These are phyloP conservation scores for Phlyctochytrium planicorne DNA, from an alignment of 192 early-diverging fungal species.

Conservation along the genomic window DNA sequence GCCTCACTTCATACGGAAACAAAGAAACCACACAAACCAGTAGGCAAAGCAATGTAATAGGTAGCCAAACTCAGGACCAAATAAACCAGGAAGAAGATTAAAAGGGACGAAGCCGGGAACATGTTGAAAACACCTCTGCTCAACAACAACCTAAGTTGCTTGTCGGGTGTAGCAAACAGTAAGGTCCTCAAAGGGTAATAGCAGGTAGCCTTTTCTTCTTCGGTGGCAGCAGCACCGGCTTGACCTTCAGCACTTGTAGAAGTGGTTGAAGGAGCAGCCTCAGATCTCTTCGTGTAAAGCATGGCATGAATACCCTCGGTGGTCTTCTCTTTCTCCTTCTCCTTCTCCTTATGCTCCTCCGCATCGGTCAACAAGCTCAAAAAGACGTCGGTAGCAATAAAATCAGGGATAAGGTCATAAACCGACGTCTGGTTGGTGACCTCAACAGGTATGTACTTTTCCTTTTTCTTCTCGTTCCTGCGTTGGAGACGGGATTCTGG, in stretches of 20 bases:
- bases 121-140: constrained; percentile 30
- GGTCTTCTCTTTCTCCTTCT: background rate
- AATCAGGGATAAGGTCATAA: background rate
- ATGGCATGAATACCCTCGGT: no score
- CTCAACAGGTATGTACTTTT: background rate
- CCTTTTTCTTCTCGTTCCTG: no score
- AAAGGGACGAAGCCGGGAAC: constrained; percentile 20
- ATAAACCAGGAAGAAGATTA: constrained; percentile 34
- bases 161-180: constrained; percentile 33
- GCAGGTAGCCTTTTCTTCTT: constrained; percentile 18
- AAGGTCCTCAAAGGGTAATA: constrained; percentile 35
- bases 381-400: no score
- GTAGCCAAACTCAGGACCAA: constrained; percentile 26
- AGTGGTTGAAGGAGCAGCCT: no score
- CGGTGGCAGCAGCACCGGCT: background rate
- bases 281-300: no score
- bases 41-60: constrained; percentile 43
- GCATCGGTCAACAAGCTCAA: background rate
- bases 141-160: constrained; percentile 37
- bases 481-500: no score
- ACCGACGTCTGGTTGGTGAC: background rate
- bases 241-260: no score
- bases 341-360: background rate
- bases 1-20: background rate
- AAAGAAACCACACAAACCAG: constrained; percentile 12